phyloP scores from a whole-genome alignment of 1,284 basidiomycete species.

The Malassezia cuniculi region DNA sequence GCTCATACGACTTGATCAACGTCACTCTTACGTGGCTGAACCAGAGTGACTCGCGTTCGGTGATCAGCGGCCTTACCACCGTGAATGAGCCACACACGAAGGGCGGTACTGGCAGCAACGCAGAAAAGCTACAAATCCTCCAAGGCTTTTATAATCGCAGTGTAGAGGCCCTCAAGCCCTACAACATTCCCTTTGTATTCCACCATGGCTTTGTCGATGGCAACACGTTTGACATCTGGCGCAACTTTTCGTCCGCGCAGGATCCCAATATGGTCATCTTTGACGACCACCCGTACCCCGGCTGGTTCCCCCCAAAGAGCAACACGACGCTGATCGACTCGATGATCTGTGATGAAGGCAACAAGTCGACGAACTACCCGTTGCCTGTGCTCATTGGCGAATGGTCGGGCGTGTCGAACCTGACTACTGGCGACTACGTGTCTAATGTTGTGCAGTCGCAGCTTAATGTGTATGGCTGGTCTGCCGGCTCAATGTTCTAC shows the following conservation, averaged over 20 bases:
- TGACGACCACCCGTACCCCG: slow-evolving; percentile 40
- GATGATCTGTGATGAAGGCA: slow-evolving; percentile 25
- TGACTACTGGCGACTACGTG: slow-evolving; percentile 14
- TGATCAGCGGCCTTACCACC: slow-evolving; percentile 27
- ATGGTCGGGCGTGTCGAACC: slow-evolving; percentile 25
- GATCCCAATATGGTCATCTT: slow-evolving; percentile 33
- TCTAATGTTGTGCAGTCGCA: slow-evolving; percentile 24
- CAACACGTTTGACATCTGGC: slow-evolving; percentile 19
- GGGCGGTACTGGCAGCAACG: background rate
- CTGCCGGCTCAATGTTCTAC: slow-evolving; percentile 39
- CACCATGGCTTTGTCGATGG: slow-evolving; percentile 32
- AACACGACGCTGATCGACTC: slow-evolving; percentile 16
- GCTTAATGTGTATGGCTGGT: slow-evolving; percentile 36
- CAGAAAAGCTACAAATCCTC: background rate
- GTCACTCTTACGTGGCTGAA: slow-evolving; percentile 26
- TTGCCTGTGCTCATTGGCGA: slow-evolving; percentile 34
- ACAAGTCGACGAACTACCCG: slow-evolving; percentile 14
- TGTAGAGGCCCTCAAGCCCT: slow-evolving; percentile 17
- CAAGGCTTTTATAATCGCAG: slow-evolving; percentile 23
- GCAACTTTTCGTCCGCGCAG: slow-evolving; percentile 25
- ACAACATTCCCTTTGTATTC: slow-evolving; percentile 29
- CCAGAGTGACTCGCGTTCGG: slow-evolving; percentile 29
- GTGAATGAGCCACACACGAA: slow-evolving; percentile 37
- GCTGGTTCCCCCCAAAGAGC: slow-evolving; percentile 25
- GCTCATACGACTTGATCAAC: slow-evolving; percentile 25